Conservation (phyloP, 176 grass and related monocot species). For the Metroxylon sagu region DNA sequence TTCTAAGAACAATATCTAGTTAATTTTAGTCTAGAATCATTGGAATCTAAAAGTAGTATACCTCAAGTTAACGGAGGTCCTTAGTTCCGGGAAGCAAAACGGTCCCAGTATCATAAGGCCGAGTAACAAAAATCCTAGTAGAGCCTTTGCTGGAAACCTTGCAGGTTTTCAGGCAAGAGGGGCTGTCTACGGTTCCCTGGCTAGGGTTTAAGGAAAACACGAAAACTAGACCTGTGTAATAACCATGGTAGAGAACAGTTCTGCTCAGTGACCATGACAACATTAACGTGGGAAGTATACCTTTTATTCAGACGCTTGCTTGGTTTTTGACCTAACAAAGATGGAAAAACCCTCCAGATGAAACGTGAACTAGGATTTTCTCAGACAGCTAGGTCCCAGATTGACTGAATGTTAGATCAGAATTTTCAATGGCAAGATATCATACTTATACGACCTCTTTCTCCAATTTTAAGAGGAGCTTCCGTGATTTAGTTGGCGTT, state of each 20-base stretch:
- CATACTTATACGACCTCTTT: too few species aligned
- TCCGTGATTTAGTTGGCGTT: too few species aligned
- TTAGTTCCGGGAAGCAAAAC: conserved; percentile 1
- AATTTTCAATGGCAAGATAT: background rate
- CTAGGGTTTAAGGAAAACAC: background rate
- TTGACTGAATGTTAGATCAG: background rate
- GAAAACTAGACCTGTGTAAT: background rate
- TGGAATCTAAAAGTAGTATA: background rate
- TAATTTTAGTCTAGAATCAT: background rate
- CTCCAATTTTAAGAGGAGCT: too few species aligned
- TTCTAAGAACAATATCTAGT: background rate
- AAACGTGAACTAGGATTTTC: background rate
- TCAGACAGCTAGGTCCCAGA: background rate
- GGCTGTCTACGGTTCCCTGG: background rate
- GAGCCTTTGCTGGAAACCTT: background rate
- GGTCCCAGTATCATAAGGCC: background rate
- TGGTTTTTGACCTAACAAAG: background rate
- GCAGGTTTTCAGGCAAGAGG: background rate
- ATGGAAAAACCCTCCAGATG: background rate
- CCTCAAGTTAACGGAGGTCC: background rate
- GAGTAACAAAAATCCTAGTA: background rate
- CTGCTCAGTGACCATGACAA: too few species aligned
- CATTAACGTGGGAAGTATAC: too few species aligned
- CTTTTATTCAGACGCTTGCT: background rate
- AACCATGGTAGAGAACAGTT: too few species aligned